Base-by-base conservation (phyloP, 1,139 yeast species). In the Saccharomycopsis hybrid region DNA sequence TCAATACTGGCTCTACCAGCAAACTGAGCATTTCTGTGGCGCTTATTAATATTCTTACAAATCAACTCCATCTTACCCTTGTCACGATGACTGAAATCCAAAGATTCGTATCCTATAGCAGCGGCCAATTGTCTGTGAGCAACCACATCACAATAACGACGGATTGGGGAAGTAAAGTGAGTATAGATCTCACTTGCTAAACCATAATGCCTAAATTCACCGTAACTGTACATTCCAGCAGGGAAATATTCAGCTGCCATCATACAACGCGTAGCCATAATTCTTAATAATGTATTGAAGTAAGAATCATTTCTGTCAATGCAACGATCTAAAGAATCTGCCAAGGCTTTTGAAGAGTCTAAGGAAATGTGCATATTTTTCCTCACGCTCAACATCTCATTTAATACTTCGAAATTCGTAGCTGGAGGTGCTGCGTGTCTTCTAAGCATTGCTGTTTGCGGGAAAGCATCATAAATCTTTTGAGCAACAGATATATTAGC, bases 241-340 rank as follows among this genome's bases (percentile, higher is more conserved):
- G 95, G 82, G 72, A 94, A 94, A 65, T 94, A 94, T 62, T 92
- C 97, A 1, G 99, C 99, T 2, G 98, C 96, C 85, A 89, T 87
- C 98, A 94, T 94, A 69, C 98, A 92, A 62, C 99, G 78, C 0
- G 99, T 94, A 4, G 97, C 94, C 96, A 92, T 85, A 57, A 94
- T 92, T 68, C 99, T 83, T 7, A 92, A 76, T 60, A 94, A 74
- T 0, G 97, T 92, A 67, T 94, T 94, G 76, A 94, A 89, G 62
- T 88, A 94, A 4, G 90, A 85, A 64, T 92, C 98, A 0, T 77
- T 63, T 28, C 82, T 77, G 65, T 92, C 97, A 35, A 71, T 78
- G 67, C 96, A 88, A 55, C 86, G 76, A 63, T 94, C 98, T 51
- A 94, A 73, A 24, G 97, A 89, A 62, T 89, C 97, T 1, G 98